Conservation (phyloP, 2,329 filamentous ascomycete species). For the Aspergillus glaucus region DNA sequence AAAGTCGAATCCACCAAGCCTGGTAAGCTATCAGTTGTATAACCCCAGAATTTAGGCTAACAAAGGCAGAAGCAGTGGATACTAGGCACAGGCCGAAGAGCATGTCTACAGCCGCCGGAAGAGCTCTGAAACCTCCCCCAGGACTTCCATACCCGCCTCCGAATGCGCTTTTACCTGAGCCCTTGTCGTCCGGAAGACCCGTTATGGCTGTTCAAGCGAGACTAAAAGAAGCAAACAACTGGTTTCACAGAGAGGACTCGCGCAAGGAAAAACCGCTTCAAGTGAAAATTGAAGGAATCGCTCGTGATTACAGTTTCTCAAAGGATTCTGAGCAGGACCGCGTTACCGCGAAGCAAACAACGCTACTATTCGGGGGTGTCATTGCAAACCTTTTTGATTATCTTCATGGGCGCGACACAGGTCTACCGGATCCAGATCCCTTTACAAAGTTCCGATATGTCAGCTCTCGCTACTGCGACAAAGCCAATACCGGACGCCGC, state of each 20-base stretch:
- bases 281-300: conserved; percentile 13
- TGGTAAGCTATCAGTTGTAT: too few species aligned
- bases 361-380: conserved; percentile 14
- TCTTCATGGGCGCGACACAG: conserved; percentile 2
- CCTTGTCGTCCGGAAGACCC: background rate
- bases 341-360: conserved; percentile 9
- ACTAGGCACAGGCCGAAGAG: conserved; percentile 2
- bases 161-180: background rate
- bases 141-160: conserved; percentile 10
- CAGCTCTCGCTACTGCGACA: conserved; percentile 9
- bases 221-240: conserved; percentile 13
- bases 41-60: background rate
- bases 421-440: conserved; percentile 3
- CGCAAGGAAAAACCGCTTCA: conserved; percentile 13
- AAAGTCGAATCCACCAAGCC: too few species aligned
- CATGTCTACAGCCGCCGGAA: background rate
- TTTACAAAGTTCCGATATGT: conserved; percentile 15
- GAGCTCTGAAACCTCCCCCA: conserved; percentile 8
- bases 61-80: conserved; percentile 6
- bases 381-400: conserved; percentile 18
- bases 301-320: conserved; percentile 7
- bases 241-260: conserved; percentile 16
- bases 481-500: conserved; percentile 7
- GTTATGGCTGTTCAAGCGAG: conserved; percentile 1
- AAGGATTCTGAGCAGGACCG: conserved; percentile 6